Evolutionary conservation across 306 rosid species (phyloP).

Genomic region (Potentilla sterilis): DNA sequence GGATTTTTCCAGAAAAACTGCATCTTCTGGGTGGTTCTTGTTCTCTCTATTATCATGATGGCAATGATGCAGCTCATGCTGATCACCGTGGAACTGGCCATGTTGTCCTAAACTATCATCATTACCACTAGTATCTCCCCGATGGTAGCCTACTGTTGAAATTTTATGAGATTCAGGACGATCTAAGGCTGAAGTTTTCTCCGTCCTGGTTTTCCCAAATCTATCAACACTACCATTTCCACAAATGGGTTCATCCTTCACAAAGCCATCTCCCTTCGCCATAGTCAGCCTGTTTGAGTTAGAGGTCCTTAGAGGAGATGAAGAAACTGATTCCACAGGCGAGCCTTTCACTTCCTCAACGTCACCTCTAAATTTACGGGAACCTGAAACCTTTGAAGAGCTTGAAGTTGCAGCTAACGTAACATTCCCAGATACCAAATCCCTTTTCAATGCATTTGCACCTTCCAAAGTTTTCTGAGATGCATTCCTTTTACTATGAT

Average conservation of each 20-base stretch:
- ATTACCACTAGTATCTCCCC: constrained; percentile 41
- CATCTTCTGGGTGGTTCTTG: constrained; percentile 33
- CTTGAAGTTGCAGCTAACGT: constrained; percentile 61
- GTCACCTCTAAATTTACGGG: constrained; percentile 45
- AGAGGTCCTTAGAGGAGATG: constrained; percentile 59
- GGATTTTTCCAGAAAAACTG: constrained; percentile 34
- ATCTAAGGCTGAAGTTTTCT: constrained; percentile 15
- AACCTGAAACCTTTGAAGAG: constrained; percentile 73
- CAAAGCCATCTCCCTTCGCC: constrained; percentile 30
- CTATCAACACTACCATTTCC: constrained; percentile 24
- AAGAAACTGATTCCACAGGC: constrained; percentile 75
- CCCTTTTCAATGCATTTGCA: constrained; percentile 40
- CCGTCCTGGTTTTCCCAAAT: constrained; percentile 34
- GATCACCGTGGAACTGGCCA: constrained; percentile 30
- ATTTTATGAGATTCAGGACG: constrained; percentile 36
- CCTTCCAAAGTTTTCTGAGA: constrained; percentile 36
- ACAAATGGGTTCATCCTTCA: constrained; percentile 38
- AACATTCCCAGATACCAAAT: constrained; percentile 40
- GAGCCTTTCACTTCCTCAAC: constrained; percentile 56
- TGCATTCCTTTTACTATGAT: constrained; percentile 34
- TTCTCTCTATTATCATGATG: constrained; percentile 30
- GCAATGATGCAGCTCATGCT: constrained; percentile 15
- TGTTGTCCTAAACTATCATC: constrained; percentile 33
- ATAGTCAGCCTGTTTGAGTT: constrained; percentile 38
- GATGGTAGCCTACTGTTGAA: constrained; percentile 28